Base-by-base conservation (phyloP, 1,284 basidiomycete genomes). In the Malassezia yamatoensis region DNA sequence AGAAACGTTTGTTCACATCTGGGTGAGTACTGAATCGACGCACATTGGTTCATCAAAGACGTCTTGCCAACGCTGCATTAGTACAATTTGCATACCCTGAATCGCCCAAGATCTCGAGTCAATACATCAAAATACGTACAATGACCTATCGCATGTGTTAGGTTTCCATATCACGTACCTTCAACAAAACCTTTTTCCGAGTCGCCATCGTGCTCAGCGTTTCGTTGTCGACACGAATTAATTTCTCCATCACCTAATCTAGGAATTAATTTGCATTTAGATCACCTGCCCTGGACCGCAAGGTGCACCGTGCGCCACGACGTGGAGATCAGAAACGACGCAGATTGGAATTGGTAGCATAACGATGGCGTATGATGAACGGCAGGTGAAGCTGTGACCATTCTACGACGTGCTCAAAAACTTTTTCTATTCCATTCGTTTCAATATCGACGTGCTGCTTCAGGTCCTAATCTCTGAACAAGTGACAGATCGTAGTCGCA, bases 1-100 rank as follows among this genome's bases (percentile, higher is more conserved):
- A 93, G 79, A 98, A 99, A 64, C 94, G 86, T 79, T 96, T 98
- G 84, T 98, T 98, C 70, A 99, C 94, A 80, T 96, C 70, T 72
- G 48, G 18, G 13, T 37, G 18, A 16, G 60, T 34, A 55, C 29
- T 13, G 13, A 11, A 3, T 34, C 6, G 21, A 61, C 69, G 56
- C 54, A 73, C 67, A 98, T 80, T 98, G 94, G 81, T 96, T 98
- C 94, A 99, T 99, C 70, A 99, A 83, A 40, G 93, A 98, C 47
- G 93, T 98, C 86, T 98, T 98, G 51, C 93, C 94, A 76, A 99
- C 94, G 60, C 93, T 94, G 72, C 7, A 11, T 36, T 46, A 33
- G 29, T 24, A 21, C 39, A 15, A 11, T 40, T 35, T 33, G 32
- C 64, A 39, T 50, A 65, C 63, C 64, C 70, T 13, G 70, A 72